Evolutionary conservation across 176 grass and related monocot species (phyloP).

Genomic region (Saccharum spontaneum): DNA sequence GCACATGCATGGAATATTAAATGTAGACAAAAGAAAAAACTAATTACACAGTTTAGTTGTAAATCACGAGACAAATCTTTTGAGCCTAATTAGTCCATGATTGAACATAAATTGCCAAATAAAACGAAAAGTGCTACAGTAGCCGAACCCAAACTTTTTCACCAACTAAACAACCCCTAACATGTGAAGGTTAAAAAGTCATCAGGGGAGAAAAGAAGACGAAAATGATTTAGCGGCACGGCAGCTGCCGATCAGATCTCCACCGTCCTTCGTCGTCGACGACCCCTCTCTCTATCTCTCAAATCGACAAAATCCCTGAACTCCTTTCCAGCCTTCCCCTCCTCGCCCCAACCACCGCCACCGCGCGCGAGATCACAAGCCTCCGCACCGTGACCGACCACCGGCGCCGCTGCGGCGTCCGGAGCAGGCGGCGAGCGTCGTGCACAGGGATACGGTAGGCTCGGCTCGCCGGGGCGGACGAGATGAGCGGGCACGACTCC

Average conservation of each 20-base stretch:
- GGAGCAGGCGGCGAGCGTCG: slow-evolving; percentile 15
- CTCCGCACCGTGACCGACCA: slow-evolving; percentile 1
- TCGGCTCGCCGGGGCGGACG: slow-evolving; percentile 33
- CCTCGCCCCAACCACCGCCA: slow-evolving; percentile 6
- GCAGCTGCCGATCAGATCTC: slow-evolving; percentile 32
- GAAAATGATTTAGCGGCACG: slow-evolving; percentile 2
- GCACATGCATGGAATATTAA: no score
- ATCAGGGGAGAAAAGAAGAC: neutral
- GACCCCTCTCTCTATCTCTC: neutral
- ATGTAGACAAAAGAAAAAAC: no score
- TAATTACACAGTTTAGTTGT: no score
- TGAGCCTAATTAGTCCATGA: no score
- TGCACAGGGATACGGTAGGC: slow-evolving; percentile 14
- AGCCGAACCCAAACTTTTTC: no score
- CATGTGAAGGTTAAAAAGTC: neutral
- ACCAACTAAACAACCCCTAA: no score
- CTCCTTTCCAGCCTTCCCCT: slow-evolving; percentile 3
- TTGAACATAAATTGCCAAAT: no score
- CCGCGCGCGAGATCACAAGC: slow-evolving; percentile 35
- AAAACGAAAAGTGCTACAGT: no score
- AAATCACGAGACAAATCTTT: no score
- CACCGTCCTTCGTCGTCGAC: slow-evolving; percentile 4
- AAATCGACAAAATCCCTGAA: neutral
- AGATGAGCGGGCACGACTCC: slow-evolving; percentile 98
- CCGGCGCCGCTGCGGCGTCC: slow-evolving; percentile 9